These are phyloP conservation scores for Fusarium incarnatum DNA, from an alignment of 2,329 filamentous ascomycete genomes.

Conservation along the genomic window DNA sequence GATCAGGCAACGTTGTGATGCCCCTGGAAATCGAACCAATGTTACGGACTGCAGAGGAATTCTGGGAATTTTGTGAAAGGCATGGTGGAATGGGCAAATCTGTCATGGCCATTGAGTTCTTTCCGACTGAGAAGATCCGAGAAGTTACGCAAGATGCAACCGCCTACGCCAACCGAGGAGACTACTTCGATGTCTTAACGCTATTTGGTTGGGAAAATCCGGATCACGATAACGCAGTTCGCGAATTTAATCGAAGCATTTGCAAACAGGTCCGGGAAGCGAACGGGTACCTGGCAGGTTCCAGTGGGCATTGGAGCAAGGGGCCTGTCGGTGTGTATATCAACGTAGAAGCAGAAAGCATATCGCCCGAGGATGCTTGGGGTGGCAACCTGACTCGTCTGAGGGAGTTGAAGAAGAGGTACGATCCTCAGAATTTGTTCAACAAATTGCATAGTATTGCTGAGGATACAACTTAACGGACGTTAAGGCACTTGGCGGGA, in stretches of 20 bases:
- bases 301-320: slow-evolving; percentile 30
- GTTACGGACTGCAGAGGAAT: slow-evolving; percentile 46
- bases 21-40: slow-evolving; percentile 50
- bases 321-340: slow-evolving; percentile 47
- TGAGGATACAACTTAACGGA: neutral
- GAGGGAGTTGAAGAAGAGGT: slow-evolving; percentile 50
- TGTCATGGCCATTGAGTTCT: slow-evolving; percentile 55
- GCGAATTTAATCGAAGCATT: slow-evolving; percentile 54
- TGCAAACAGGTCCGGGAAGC: slow-evolving; percentile 41
- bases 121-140: slow-evolving; percentile 55
- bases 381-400: slow-evolving; percentile 48
- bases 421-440: slow-evolving; percentile 52
- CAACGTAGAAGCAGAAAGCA: slow-evolving; percentile 46
- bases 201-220: slow-evolving; percentile 55
- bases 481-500: neutral
- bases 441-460: slow-evolving; percentile 47
- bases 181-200: slow-evolving; percentile 58
- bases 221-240: slow-evolving; percentile 52
- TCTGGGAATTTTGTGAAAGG: slow-evolving; percentile 44
- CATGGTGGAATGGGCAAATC: slow-evolving; percentile 41
- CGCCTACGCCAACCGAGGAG: slow-evolving; percentile 59
- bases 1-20: slow-evolving; percentile 46
- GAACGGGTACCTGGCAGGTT: slow-evolving; percentile 40
- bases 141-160: slow-evolving; percentile 53
- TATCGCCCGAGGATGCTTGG: slow-evolving; percentile 47